phyloP scores from a whole-genome alignment of 164 flowering plant species.

The Magnolia kwangsiensis region DNA sequence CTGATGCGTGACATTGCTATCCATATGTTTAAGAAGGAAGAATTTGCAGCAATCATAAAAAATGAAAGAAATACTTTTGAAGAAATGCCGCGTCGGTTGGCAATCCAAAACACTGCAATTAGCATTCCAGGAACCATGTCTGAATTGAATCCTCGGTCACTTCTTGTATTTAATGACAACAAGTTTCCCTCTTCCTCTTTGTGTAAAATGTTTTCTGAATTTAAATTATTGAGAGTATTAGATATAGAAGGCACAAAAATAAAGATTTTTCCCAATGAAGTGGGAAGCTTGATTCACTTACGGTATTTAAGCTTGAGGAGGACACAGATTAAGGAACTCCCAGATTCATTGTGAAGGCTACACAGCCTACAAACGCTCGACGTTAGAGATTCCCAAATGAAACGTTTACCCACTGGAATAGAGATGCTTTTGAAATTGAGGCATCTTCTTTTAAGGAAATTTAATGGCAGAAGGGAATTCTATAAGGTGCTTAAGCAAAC shows the following conservation, averaged over 20 bases:
- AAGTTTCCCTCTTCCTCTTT: not conserved
- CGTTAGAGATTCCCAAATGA: constrained; percentile 25
- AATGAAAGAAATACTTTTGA: not conserved
- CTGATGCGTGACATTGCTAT: constrained; percentile 15
- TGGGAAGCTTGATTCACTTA: constrained; percentile 26
- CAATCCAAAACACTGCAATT: not conserved
- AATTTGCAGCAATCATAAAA: not conserved
- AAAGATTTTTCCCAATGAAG: not conserved
- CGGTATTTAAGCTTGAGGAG: constrained; percentile 17
- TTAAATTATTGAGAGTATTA: not conserved
- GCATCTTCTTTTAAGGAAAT: constrained; percentile 24
- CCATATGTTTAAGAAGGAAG: constrained; percentile 1
- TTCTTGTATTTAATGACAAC: not conserved
- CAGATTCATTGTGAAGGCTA: constrained; percentile 33
- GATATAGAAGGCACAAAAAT: not conserved
- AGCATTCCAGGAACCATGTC: not conserved
- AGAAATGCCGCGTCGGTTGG: not conserved
- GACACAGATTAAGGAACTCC: constrained; percentile 17
- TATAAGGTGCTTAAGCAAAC: constrained; percentile 12
- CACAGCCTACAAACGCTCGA: constrained; percentile 37
- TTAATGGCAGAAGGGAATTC: not conserved
- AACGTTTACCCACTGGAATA: constrained; percentile 25
- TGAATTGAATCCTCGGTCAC: not conserved
- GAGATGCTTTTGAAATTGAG: constrained; percentile 23
- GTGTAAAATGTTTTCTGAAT: not conserved